These are phyloP conservation scores for Xerocomus brunneocitrinus DNA, from an alignment of 768 basidiomycete species.

Conservation along the genomic window DNA sequence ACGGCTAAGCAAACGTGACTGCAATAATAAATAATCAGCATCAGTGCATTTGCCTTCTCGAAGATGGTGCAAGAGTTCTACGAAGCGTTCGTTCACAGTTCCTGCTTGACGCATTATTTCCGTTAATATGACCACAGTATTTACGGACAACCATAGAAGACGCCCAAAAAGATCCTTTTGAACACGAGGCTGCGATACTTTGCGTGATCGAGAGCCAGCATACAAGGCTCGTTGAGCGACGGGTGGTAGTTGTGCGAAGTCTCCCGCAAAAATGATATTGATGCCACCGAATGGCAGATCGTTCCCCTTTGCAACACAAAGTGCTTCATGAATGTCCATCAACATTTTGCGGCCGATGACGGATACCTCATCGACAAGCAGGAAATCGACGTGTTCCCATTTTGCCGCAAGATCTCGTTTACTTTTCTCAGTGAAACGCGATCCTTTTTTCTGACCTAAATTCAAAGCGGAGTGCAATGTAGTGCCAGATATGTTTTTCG, in stretches of 20 bases:
- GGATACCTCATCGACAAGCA: background rate
- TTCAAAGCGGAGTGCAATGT: background rate
- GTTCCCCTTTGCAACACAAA: background rate
- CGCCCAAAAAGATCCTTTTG: background rate
- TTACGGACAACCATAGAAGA: background rate
- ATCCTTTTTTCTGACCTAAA: background rate
- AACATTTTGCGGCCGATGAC: background rate
- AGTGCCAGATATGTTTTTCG: background rate
- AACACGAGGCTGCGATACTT: too few species aligned
- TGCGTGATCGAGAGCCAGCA: too few species aligned
- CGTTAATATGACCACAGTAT: background rate
- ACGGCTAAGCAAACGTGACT: too few species aligned
- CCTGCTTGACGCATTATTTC: background rate
- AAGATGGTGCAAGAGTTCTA: background rate
- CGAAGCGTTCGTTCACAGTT: background rate
- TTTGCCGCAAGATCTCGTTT: background rate
- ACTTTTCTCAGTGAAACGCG: background rate
- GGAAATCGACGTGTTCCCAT: background rate
- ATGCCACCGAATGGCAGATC: background rate
- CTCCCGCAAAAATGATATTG: background rate
- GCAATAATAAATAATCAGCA: background rate
- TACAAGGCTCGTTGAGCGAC: background rate
- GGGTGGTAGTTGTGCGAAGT: background rate
- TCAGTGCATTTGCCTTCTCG: background rate
- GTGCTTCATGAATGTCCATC: background rate